A percentile compares a stretch with the other conserved stretches of the same genome.
Evolutionary conservation across 768 basidiomycete species (phyloP).

Genomic region (Tephrocybe sp.): DNA sequence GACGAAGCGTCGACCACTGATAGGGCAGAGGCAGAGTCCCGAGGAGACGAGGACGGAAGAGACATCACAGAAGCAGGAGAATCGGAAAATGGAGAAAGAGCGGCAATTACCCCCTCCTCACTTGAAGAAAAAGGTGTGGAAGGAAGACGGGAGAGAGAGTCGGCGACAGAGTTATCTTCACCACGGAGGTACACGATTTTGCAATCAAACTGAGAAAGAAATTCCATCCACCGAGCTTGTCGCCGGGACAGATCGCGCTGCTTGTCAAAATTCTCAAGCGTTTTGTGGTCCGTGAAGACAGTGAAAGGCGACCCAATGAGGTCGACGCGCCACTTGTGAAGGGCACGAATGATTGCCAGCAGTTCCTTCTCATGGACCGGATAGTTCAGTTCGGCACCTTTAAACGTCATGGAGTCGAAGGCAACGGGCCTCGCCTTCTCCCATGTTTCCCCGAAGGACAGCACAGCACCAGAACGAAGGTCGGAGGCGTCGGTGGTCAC

Average conservation of each 20-base stretch:
- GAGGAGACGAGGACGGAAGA: too few species aligned
- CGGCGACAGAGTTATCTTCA: constrained; percentile 30
- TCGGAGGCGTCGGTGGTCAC: constrained; percentile 26
- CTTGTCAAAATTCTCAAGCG: too few species aligned
- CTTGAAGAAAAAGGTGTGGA: too few species aligned
- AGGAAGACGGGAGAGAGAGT: constrained; percentile 28
- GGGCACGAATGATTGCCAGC: too few species aligned
- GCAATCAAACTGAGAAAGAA: constrained; percentile 32
- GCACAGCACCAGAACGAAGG: constrained; percentile 1
- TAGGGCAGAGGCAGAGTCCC: too few species aligned
- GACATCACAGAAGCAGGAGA: too few species aligned
- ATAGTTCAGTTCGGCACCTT: constrained; percentile 3
- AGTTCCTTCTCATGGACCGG: constrained; percentile 16
- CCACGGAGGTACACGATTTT: constrained; percentile 32
- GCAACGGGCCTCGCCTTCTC: constrained; percentile 2
- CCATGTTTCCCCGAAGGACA: constrained; percentile 9
- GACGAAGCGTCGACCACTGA: too few species aligned
- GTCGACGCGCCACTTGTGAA: constrained; percentile 16
- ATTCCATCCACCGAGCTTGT: constrained; percentile 16
- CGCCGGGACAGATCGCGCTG: too few species aligned
- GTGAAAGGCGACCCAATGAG: background rate
- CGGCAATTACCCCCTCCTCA: too few species aligned
- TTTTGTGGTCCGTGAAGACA: too few species aligned
- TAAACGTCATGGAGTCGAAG: constrained; percentile 1
- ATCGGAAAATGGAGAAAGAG: too few species aligned